Base-by-base conservation (phyloP, 2,329 filamentous ascomycete genomes). In the Sporothrix curviconia region DNA sequence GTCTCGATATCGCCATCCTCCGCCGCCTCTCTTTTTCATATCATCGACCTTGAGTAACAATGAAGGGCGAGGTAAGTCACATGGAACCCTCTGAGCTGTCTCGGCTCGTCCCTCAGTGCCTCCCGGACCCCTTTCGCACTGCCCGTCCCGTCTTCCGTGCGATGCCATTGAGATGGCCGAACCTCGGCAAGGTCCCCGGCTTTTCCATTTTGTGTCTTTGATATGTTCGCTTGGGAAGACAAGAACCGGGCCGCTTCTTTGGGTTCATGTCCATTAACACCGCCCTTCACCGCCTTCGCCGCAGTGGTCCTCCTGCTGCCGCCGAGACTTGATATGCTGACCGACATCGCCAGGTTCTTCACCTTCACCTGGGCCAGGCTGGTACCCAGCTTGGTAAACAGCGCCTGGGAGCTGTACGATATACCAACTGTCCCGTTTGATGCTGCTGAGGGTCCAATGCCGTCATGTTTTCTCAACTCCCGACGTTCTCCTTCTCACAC, bases 321-420 rank as follows among this genome's bases (percentile, higher is more conserved):
- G n/a, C 19, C 7, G n/a, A 30, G 22, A 2, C 12, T 30, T 22
- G 24, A 11, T 37, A 24, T 39, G 5, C 42, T 53, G 32, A 42
- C 50, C 25, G 37, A 28, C 24, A 24, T 49, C 34, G 57, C 56
- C 61, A 84, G 81, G 78, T 84, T 73, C 76, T 84, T 74, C 81
- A 84, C 74, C 74, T 84, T 70, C 81, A 84, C 70, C 71, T 84
- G 67, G 81, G 81, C 71, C 81, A 88, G 78, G 85, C 85, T 75
- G 85, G 85, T 75, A 82, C 79, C 69, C 85, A 88, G 81, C 83
- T 88, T 63, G 85, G 85, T 69, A 87, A n/a, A 87, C 78, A 85
- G 83, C 70, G 85, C 85, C 66, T 88, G 85, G 85, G 85, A 88
- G 75, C 83, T 88, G 85, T 88, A 81, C 70, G 84, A 58, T n/a